A percentile compares a stretch with the other conserved stretches of the same genome.
Conservation (phyloP, 768 basidiomycete genomes). For the Russula olivacea region DNA sequence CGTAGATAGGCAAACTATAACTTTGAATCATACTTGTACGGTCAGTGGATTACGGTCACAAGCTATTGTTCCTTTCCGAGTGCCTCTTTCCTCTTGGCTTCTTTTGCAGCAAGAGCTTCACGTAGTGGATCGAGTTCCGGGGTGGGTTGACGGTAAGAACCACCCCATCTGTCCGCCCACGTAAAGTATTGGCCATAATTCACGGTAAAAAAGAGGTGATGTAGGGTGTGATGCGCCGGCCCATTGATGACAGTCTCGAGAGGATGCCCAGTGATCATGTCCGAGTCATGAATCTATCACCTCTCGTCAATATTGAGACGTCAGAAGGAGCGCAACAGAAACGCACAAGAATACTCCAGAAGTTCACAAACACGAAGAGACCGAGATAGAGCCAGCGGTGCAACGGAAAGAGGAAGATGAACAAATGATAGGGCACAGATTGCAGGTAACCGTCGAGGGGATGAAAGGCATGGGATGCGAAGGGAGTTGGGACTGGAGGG, state of each 20-base stretch:
- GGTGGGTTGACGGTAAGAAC: conserved; percentile 86
- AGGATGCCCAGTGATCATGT: conserved; percentile 91
- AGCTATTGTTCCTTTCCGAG: conserved; percentile 15
- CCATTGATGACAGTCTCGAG: conserved; percentile 92
- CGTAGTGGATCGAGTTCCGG: conserved; percentile 79
- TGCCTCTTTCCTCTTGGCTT: conserved; percentile 16
- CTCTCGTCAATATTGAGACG: not conserved
- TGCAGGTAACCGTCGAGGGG: conserved; percentile 92
- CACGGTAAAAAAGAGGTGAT: conserved; percentile 94
- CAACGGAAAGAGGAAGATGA: conserved; percentile 84
- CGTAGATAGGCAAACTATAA: conserved; percentile 12
- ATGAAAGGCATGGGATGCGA: conserved; percentile 97
- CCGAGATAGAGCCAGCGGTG: conserved; percentile 79
- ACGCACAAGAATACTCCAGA: conserved; percentile 87
- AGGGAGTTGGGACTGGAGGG: conserved; percentile 84
- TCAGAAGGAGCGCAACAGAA: not conserved
- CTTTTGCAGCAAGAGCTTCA: conserved; percentile 44
- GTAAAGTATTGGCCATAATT: conserved; percentile 99
- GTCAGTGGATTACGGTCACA: not conserved
- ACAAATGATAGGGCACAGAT: conserved; percentile 91
- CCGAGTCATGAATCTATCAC: conserved; percentile 90
- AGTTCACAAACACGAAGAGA: conserved; percentile 88
- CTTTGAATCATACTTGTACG: conserved; percentile 7
- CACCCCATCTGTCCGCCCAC: conserved; percentile 79
- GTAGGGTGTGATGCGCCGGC: conserved; percentile 96